These are phyloP conservation scores for Vairimorpha necatrix DNA, from an alignment of 371 early-diverging fungal species.

Conservation along the genomic window DNA sequence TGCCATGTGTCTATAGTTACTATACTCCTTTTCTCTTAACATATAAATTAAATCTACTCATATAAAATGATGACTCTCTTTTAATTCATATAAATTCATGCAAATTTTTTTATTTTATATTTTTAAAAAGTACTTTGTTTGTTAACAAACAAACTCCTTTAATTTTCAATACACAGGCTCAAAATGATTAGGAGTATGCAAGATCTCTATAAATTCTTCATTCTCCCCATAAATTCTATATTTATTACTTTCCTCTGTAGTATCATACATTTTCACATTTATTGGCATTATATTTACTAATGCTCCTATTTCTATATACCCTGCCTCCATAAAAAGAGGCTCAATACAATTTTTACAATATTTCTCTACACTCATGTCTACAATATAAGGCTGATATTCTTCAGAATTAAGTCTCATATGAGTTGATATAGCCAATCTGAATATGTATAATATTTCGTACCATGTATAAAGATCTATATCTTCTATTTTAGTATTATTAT, in stretches of 20 bases:
- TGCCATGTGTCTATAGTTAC: too few species aligned
- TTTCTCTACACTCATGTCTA: slow-evolving; percentile 21
- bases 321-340: slow-evolving; percentile 38
- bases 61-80: too few species aligned
- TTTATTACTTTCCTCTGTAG: slow-evolving; percentile 13
- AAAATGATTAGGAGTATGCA: slow-evolving; percentile 42
- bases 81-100: too few species aligned
- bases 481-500: background rate
- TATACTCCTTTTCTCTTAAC: too few species aligned
- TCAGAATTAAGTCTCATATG: slow-evolving; percentile 29
- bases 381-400: slow-evolving; percentile 31
- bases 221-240: slow-evolving; percentile 1
- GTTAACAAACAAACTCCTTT: background rate
- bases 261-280: slow-evolving; percentile 20
- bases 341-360: slow-evolving; percentile 40
- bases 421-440: slow-evolving; percentile 23
- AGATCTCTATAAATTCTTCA: background rate
- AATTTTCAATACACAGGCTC: slow-evolving; percentile 22
- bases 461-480: background rate
- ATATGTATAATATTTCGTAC: slow-evolving; percentile 19
- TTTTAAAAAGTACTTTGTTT: background rate
- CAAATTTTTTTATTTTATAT: background rate
- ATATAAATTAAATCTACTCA: too few species aligned
- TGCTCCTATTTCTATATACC: slow-evolving; percentile 34
- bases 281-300: slow-evolving; percentile 19